Percentiles rank a stretch among this genome's conserved stretches.
Evolutionary conservation across 2,329 filamentous ascomycete genomes (phyloP).

Genomic region (Aureobasidium sp.): DNA sequence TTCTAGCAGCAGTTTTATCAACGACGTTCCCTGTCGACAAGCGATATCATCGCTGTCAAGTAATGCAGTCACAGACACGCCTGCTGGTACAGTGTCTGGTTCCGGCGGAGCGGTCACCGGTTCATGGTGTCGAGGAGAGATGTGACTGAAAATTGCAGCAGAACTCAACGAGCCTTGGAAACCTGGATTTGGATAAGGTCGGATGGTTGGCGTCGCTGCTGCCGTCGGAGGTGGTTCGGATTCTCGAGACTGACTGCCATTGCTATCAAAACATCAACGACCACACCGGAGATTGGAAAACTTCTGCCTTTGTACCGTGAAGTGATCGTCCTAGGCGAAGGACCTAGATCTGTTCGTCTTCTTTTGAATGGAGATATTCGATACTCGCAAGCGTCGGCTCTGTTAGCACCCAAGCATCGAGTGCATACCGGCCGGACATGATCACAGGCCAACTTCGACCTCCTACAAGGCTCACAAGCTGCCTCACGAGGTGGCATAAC

Average conservation of each 20-base stretch:
- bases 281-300: neutral
- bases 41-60: slow-evolving; percentile 20
- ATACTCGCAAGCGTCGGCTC: slow-evolving; percentile 22
- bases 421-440: slow-evolving; percentile 25
- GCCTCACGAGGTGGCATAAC: slow-evolving; percentile 16
- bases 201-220: slow-evolving; percentile 15
- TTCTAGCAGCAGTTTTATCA: slow-evolving; percentile 18
- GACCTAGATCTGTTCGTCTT: slow-evolving; percentile 14
- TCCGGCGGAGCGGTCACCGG: slow-evolving; percentile 14
- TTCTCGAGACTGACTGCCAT: slow-evolving; percentile 13
- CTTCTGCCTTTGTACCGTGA: neutral
- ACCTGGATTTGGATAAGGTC: slow-evolving; percentile 30
- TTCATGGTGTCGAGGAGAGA: slow-evolving; percentile 17
- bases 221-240: slow-evolving; percentile 10
- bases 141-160: slow-evolving; percentile 28
- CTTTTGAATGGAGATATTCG: slow-evolving; percentile 26
- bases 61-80: neutral
- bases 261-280: neutral
- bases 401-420: slow-evolving; percentile 22
- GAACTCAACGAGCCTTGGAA: slow-evolving; percentile 29
- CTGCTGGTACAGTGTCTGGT: slow-evolving; percentile 7
- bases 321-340: neutral
- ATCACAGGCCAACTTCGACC: slow-evolving; percentile 27
- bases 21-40: slow-evolving; percentile 19
- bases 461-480: slow-evolving; percentile 27